A percentile compares a stretch with the other conserved stretches of the same genome.
phyloP scores from a whole-genome alignment of 148 eudicot species.

The Fallopia convolvulus region DNA sequence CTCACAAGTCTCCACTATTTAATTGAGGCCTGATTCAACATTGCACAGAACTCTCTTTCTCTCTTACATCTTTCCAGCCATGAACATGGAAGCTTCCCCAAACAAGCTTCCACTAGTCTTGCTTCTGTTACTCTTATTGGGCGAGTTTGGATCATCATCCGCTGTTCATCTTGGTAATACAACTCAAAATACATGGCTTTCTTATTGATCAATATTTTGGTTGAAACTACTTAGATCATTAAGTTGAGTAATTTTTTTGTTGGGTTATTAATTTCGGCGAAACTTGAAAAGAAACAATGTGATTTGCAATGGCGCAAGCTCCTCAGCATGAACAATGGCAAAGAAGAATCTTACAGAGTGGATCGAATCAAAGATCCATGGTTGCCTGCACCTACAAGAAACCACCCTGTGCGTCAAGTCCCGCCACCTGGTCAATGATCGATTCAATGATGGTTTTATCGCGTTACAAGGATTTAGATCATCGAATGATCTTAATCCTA shows the following conservation, averaged over 20 bases:
- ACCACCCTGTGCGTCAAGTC: background rate
- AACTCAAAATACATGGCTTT: background rate
- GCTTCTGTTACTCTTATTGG: background rate
- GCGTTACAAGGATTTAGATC: no score
- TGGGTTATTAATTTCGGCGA: background rate
- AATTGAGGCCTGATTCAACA: background rate
- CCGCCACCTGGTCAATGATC: background rate
- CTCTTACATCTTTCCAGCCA: background rate
- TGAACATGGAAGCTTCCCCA: background rate
- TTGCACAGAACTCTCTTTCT: background rate
- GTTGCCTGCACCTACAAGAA: background rate
- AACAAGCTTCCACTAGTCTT: background rate
- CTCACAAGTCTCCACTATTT: background rate
- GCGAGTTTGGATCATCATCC: background rate
- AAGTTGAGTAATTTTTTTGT: background rate
- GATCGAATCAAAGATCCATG: background rate
- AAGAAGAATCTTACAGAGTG: background rate
- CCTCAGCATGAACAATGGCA: background rate
- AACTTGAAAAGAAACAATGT: background rate
- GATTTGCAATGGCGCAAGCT: background rate
- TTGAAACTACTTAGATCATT: no score
- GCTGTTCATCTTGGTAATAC: background rate
- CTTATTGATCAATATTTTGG: no score
- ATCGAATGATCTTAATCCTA: no score
- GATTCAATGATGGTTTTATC: background rate